Conservation (phyloP, 2,329 filamentous ascomycete species). For the Pseudogymnoascus sp. region DNA sequence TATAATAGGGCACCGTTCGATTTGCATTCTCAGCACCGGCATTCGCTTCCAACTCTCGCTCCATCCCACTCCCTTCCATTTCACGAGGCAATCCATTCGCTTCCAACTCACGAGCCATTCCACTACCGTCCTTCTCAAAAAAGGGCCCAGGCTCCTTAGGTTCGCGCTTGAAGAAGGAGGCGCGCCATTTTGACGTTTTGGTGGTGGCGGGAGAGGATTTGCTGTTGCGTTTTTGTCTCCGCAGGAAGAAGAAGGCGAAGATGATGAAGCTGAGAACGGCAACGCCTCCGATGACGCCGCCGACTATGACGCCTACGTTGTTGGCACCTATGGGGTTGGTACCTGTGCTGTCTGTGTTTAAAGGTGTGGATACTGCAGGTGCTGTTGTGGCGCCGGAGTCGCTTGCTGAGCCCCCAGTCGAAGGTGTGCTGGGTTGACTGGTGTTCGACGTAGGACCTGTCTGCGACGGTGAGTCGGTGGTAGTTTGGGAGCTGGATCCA, state of each 20-base stretch:
- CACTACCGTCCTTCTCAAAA: not conserved
- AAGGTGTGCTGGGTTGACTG: not conserved
- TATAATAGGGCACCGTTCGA: not conserved
- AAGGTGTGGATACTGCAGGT: not conserved
- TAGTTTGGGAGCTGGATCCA: not conserved
- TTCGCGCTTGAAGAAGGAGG: not conserved
- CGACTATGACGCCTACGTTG: constrained; percentile 29
- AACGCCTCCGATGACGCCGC: constrained; percentile 30
- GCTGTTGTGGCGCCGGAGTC: not conserved
- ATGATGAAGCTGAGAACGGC: constrained; percentile 27
- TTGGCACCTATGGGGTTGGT: constrained; percentile 11
- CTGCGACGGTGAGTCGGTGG: not conserved
- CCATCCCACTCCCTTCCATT: not conserved
- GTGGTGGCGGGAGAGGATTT: not conserved
- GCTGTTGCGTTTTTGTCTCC: not conserved
- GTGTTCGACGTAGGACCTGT: not conserved
- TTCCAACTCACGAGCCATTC: not conserved
- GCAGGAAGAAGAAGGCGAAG: constrained; percentile 14
- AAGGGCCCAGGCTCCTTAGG: not conserved
- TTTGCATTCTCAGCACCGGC: not conserved
- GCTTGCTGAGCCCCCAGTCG: not conserved
- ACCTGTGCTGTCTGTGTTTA: not conserved
- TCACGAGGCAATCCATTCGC: not conserved
- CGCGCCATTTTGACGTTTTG: not conserved
- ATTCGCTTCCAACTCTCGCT: not conserved